phyloP scores from a whole-genome alignment of 306 rosid genomes.

The Ammopiptanthus mongolicus region DNA sequence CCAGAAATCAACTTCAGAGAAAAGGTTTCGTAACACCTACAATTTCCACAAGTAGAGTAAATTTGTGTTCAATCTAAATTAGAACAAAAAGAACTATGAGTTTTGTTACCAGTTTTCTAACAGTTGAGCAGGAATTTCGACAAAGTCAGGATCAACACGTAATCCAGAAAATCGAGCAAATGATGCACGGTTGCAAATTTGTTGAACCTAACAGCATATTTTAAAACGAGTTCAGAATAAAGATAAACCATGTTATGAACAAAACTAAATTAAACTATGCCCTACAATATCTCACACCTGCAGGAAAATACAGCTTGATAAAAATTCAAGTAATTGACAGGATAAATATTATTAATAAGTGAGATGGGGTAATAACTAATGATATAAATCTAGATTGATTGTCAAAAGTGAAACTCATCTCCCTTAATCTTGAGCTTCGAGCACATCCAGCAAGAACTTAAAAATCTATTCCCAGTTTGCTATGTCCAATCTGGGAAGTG shows the following conservation, averaged over 20 bases:
- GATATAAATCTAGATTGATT: neutral
- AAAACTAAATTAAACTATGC: constrained; percentile 9
- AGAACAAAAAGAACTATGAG: constrained; percentile 16
- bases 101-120: constrained; percentile 74
- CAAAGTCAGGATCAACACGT: constrained; percentile 89
- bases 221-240: constrained; percentile 7
- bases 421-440: neutral
- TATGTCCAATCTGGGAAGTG: neutral
- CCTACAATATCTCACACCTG: neutral
- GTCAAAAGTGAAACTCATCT: neutral
- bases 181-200: constrained; percentile 85
- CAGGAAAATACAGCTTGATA: neutral
- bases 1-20: constrained; percentile 91
- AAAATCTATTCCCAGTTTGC: neutral
- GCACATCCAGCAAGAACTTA: neutral
- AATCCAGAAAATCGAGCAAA: constrained; percentile 85
- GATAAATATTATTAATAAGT: neutral
- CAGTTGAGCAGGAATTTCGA: constrained; percentile 85
- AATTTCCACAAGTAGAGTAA: constrained; percentile 7
- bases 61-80: constrained; percentile 1
- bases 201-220: constrained; percentile 69
- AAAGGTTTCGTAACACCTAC: constrained; percentile 79
- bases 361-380: neutral
- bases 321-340: constrained; percentile 1
- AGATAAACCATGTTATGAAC: neutral